Evolutionary conservation across 257 asterid species (phyloP).

Genomic region (Echium plantagineum): DNA sequence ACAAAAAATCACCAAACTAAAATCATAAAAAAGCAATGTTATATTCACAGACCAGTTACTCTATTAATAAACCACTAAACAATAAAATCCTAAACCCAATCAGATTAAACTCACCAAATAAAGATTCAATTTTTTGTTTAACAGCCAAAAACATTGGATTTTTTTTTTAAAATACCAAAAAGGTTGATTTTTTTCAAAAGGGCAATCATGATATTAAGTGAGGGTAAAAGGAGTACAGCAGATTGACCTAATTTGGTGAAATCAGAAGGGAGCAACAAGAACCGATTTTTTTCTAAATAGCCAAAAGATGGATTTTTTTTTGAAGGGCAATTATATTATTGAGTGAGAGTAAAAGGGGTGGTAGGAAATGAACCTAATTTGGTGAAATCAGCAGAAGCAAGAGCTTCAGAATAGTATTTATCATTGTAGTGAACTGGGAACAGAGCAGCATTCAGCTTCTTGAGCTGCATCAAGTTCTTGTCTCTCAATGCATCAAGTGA

Average conservation of each 20-base stretch:
- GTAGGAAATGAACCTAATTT: constrained; percentile 49
- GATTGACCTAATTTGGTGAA: constrained; percentile 75
- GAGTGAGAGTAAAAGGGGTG: not conserved
- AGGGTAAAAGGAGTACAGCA: constrained; percentile 1
- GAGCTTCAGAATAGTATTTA: constrained; percentile 80
- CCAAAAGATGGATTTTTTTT: too few relatives aligned
- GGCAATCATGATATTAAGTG: not conserved
- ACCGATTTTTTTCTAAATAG: too few relatives aligned
- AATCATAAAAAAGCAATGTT: too few relatives aligned
- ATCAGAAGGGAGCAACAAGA: constrained; percentile 62
- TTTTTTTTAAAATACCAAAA: too few relatives aligned
- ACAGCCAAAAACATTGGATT: too few relatives aligned
- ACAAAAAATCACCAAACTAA: too few relatives aligned
- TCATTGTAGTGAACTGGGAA: constrained; percentile 91
- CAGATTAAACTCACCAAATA: not conserved
- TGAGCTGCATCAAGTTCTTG: constrained; percentile 91
- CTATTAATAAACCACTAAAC: not conserved
- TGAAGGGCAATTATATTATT: too few relatives aligned
- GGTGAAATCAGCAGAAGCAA: constrained; percentile 80
- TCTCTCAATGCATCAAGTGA: constrained; percentile 78
- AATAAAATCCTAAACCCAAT: not conserved
- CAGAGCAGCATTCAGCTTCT: constrained; percentile 74
- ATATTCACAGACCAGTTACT: too few relatives aligned
- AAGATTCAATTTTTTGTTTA: too few relatives aligned
- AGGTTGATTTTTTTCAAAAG: too few relatives aligned